Conservation (phyloP, 306 rosid genomes). For the Benincasa hispida region DNA sequence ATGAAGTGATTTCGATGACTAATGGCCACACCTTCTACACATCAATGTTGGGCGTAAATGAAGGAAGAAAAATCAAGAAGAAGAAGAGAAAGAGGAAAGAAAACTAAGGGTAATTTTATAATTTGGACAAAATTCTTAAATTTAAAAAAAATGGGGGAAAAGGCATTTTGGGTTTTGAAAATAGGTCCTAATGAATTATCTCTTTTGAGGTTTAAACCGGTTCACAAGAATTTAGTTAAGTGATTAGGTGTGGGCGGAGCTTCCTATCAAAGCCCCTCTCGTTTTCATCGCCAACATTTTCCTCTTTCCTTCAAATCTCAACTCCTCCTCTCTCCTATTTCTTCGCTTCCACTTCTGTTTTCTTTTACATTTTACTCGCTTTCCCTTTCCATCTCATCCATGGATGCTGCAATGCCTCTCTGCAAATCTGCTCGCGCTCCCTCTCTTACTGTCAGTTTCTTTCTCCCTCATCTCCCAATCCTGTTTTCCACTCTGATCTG, state of each 20-base stretch:
- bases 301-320: background rate
- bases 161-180: no score
- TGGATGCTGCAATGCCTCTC: constrained; percentile 54
- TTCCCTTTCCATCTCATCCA: background rate
- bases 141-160: no score
- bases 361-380: background rate
- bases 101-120: no score
- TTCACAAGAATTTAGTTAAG: background rate
- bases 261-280: background rate
- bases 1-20: no score
- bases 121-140: no score
- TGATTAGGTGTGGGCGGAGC: background rate
- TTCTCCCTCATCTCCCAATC: no score
- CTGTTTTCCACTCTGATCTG: background rate
- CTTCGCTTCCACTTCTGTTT: background rate
- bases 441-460: constrained; percentile 38
- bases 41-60: no score
- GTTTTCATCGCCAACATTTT: background rate
- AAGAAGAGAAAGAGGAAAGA: no score
- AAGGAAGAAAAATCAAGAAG: no score
- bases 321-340: background rate
- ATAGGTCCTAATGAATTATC: no score
- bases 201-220: background rate
- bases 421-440: constrained; percentile 51
- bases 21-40: no score